Evolutionary conservation across 2,329 filamentous ascomycete genomes (phyloP).

Genomic region (Zasmidium citrigriseum): DNA sequence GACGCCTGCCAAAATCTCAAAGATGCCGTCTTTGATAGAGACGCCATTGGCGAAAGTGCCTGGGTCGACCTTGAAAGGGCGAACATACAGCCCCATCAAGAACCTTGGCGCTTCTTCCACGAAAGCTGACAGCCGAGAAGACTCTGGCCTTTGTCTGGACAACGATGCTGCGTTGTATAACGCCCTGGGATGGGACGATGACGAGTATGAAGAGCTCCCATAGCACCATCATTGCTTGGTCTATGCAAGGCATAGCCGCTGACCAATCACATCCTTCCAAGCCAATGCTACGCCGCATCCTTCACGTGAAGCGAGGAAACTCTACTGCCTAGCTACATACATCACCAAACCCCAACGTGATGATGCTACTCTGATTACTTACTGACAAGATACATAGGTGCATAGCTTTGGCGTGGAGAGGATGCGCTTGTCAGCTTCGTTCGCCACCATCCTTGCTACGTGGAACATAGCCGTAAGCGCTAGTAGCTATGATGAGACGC

Average conservation of each 20-base stretch:
- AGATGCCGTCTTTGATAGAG: constrained; percentile 20
- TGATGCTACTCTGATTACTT: too few relatives aligned
- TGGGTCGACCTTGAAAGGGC: neutral
- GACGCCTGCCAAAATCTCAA: constrained; percentile 18
- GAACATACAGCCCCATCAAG: constrained; percentile 10
- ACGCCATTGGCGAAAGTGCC: constrained; percentile 9
- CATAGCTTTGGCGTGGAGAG: neutral
- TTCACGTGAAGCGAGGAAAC: neutral
- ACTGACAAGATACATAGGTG: neutral
- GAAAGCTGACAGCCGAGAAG: constrained; percentile 7
- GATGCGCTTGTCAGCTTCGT: neutral
- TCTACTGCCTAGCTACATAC: neutral
- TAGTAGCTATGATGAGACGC: neutral
- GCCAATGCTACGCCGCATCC: neutral
- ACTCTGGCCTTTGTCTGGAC: constrained; percentile 9
- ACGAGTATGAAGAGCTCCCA: constrained; percentile 40
- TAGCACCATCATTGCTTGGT: constrained; percentile 16
- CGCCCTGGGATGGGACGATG: constrained; percentile 50
- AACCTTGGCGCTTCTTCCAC: constrained; percentile 2
- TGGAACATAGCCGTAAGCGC: neutral
- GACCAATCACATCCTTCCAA: neutral
- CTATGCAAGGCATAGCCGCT: neutral
- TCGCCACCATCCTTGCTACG: neutral
- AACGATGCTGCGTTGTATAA: constrained; percentile 39
- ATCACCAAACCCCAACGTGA: too few relatives aligned